Evolutionary conservation across 148 eudicot genomes (phyloP), one percentile per base, ranked within the genome.

Genomic region (Vaccinium macrocarpon): DNA sequence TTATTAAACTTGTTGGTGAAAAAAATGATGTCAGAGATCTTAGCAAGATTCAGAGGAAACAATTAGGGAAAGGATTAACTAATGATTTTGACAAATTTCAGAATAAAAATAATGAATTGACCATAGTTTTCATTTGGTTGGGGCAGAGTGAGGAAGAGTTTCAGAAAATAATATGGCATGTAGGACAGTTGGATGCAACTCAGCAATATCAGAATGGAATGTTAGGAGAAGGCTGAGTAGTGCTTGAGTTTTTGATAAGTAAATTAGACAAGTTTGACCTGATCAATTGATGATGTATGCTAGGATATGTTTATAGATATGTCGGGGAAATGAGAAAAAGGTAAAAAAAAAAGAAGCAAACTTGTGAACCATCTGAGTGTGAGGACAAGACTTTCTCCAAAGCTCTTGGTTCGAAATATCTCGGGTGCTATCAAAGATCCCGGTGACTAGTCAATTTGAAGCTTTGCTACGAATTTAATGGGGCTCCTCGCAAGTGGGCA

Each of bases 131-230:
- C 11, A 64, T 68, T 68, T 68, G 73, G 18, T 27, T 27, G 38
- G 38, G 73, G 38, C 73, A 68, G 73, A 14, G 38, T 68, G 38
- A 68, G 16, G 71, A 62, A 11, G 14, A 25, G 5, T 13, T 29
- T 68, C 18, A 29, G 4, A 68, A 68, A 68, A 29, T 5, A 29
- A 29, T 27, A 14, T 64, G 23, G 71, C 73, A 68, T 14, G 5
- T 68, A 42, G 35, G 73, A 68, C 73, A 68, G 73, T 68, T 68
- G 73, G 35, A 68, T 68, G 38, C 73, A 27, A 68, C 73, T 27
- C 73, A 35, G 3, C 38, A 13, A 68, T 42, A 27, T 12, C 42
- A 27, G 14, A 27, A 68, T 68, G 38, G 73, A 68, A 68, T 68
- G 73, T 68, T 27, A 68, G 72, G 6, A 25, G 71, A 19, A 64